Conservation (phyloP, 805 yeast species). For the Candida golubevii region DNA sequence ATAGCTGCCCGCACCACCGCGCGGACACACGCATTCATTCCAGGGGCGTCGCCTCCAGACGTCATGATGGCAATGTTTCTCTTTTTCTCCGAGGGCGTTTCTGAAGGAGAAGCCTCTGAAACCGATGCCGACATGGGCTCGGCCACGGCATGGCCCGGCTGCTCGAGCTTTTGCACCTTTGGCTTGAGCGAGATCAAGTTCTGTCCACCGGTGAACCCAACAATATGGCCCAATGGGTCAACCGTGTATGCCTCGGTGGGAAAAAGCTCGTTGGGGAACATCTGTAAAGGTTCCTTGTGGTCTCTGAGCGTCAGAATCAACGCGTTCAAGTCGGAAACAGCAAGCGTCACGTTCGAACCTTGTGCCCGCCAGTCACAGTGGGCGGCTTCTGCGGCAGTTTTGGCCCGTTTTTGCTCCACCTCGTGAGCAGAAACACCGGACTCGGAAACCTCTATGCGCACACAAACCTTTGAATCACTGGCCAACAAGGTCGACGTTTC, state of each 20-base stretch:
- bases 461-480: constrained; percentile 18
- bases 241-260: constrained; percentile 69
- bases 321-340: constrained; percentile 37
- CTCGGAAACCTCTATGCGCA: constrained; percentile 19
- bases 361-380: constrained; percentile 48
- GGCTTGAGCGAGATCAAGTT: constrained; percentile 55
- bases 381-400: constrained; percentile 16
- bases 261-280: constrained; percentile 64
- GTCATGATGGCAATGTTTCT: constrained; percentile 72
- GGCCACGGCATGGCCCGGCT: constrained; percentile 1
- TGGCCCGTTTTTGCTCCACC: constrained; percentile 14
- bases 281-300: constrained; percentile 41
- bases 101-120: constrained; percentile 6
- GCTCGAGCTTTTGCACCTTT: constrained; percentile 31
- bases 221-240: constrained; percentile 79
- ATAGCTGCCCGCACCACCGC: constrained; percentile 71
- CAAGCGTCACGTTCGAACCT: constrained; percentile 43
- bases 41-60: constrained; percentile 80
- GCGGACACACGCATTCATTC: constrained; percentile 74
- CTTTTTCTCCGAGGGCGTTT: constrained; percentile 5
- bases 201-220: constrained; percentile 69
- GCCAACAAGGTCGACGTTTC: constrained; percentile 21
- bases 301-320: constrained; percentile 32
- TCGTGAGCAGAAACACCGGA: constrained; percentile 16
- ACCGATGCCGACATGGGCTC: constrained; percentile 9